Percentiles rank a stretch among this genome's conserved stretches.
Evolutionary conservation across 1,284 basidiomycete genomes (phyloP).

Genomic region (Ceratobasidium sp.): DNA sequence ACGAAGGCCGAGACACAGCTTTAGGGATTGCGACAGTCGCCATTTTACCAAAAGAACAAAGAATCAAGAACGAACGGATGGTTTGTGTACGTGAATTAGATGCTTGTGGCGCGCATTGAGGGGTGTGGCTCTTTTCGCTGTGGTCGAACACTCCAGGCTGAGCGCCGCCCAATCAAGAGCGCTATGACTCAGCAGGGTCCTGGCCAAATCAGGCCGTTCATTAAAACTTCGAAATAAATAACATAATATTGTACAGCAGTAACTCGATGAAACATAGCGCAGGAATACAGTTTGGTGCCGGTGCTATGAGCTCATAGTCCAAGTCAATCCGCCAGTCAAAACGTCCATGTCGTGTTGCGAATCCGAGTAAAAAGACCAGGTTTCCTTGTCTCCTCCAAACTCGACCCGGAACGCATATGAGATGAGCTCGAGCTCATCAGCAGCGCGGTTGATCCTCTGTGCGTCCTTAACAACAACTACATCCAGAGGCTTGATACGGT

Average conservation of each 20-base stretch:
- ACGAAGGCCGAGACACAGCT: slow-evolving; percentile 22
- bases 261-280: background rate
- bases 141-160: slow-evolving; percentile 16
- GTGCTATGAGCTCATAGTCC: slow-evolving; percentile 12
- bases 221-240: background rate
- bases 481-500: slow-evolving; percentile 59
- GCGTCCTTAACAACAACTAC: slow-evolving; percentile 58
- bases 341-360: slow-evolving; percentile 68
- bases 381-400: slow-evolving; percentile 58
- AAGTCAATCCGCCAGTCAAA: slow-evolving; percentile 28
- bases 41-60: slow-evolving; percentile 15
- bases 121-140: background rate
- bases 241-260: background rate
- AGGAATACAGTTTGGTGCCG: background rate
- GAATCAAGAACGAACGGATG: slow-evolving; percentile 13
- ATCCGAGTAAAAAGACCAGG: slow-evolving; percentile 71
- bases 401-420: slow-evolving; percentile 72
- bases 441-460: slow-evolving; percentile 63
- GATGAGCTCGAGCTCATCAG: slow-evolving; percentile 72
- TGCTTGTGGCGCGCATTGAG: slow-evolving; percentile 1
- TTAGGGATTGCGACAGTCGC: slow-evolving; percentile 17
- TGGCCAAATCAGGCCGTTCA: slow-evolving; percentile 11
- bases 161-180: background rate
- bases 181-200: slow-evolving; percentile 20
- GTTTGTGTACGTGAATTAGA: background rate